These are phyloP conservation scores for Aegilops bicornis DNA, from an alignment of 176 grass and related monocot genomes.

Conservation along the genomic window DNA sequence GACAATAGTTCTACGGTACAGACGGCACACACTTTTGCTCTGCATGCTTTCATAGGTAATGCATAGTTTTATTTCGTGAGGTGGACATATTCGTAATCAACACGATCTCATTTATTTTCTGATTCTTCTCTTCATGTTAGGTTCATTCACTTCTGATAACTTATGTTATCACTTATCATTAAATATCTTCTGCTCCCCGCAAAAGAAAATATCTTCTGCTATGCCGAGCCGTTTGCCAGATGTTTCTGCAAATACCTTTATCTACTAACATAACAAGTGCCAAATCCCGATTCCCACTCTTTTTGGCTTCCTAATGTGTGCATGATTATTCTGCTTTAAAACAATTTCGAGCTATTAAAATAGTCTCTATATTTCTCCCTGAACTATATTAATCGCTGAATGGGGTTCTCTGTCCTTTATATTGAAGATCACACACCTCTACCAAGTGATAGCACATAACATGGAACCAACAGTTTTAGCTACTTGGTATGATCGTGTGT, in stretches of 20 bases:
- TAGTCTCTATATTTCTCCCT: too few species aligned
- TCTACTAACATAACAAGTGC: neutral
- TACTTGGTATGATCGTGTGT: neutral
- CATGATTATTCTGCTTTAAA: neutral
- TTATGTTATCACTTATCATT: neutral
- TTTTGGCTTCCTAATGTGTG: neutral
- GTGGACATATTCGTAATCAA: neutral
- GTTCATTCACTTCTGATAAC: neutral
- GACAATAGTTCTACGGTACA: neutral
- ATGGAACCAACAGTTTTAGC: neutral
- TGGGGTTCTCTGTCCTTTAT: neutral
- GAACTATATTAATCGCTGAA: neutral
- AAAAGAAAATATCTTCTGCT: too few species aligned
- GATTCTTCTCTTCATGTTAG: neutral
- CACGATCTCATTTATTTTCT: neutral
- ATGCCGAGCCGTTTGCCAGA: neutral
- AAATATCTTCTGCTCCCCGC: neutral
- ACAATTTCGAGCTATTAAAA: neutral
- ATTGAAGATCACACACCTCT: neutral
- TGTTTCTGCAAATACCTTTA: neutral
- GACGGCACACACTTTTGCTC: neutral
- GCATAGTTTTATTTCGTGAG: neutral
- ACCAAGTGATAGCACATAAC: neutral
- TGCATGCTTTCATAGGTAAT: neutral
- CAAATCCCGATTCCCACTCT: neutral